phyloP scores from a whole-genome alignment of 1,284 basidiomycete genomes.

The Takashimella tepidaria region DNA sequence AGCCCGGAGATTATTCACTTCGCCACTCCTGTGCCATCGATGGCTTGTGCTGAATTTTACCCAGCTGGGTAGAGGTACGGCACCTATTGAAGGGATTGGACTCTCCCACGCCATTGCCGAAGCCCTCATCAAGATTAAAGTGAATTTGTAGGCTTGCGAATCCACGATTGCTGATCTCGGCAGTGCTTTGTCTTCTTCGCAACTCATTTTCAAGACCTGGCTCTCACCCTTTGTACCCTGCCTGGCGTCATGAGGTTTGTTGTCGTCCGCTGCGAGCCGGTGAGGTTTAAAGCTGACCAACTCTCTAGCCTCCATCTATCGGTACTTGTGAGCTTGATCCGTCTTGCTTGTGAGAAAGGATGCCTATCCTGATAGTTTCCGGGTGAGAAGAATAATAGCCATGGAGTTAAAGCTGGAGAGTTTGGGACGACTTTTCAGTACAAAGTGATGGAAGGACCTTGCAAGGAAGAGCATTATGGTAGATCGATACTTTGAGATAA shows the following conservation, averaged over 20 bases:
- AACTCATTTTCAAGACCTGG: constrained; percentile 57
- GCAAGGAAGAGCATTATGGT: constrained; percentile 45
- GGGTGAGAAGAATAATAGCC: constrained; percentile 7
- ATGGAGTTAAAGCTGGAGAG: constrained; percentile 52
- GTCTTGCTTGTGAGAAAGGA: too few species aligned
- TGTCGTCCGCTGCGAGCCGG: too few species aligned
- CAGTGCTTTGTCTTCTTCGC: constrained; percentile 84
- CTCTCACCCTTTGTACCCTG: constrained; percentile 29
- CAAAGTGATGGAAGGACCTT: constrained; percentile 51
- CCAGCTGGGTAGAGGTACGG: constrained; percentile 62
- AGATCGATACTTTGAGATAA: too few species aligned
- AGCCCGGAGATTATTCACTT: constrained; percentile 1
- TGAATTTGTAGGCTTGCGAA: constrained; percentile 40
- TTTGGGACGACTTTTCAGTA: constrained; percentile 72
- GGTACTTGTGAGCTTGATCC: constrained; percentile 57
- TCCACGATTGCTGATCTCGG: background rate
- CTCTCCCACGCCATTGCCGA: constrained; percentile 91
- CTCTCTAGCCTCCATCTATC: constrained; percentile 67
- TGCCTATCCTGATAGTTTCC: constrained; percentile 2
- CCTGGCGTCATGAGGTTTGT: constrained; percentile 30
- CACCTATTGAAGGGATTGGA: constrained; percentile 77
- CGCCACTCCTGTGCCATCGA: constrained; percentile 17
- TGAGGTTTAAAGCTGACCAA: constrained; percentile 3
- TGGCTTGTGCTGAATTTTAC: too few species aligned
- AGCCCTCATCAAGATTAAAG: constrained; percentile 68